Percentiles rank a stretch among this genome's conserved stretches.
Evolutionary conservation across 352 stramenopile genomes (phyloP).

Genomic region (Pythium myriotylum): DNA sequence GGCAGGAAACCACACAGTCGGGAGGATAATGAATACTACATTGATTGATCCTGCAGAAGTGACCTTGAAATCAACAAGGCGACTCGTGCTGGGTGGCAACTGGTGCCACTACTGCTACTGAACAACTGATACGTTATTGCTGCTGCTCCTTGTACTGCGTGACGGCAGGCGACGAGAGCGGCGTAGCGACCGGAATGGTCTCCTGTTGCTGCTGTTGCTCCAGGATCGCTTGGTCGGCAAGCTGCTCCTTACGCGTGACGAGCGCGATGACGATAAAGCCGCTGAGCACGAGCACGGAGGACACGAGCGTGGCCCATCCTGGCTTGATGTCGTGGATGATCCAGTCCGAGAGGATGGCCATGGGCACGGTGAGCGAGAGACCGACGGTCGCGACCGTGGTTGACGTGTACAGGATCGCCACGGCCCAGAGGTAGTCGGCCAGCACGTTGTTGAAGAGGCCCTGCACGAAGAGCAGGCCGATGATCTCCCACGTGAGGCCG

Average conservation of each 20-base stretch:
- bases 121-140: slow-evolving; percentile 9
- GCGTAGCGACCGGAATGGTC: not conserved
- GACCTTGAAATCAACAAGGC: not conserved
- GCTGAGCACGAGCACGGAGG: slow-evolving; percentile 62
- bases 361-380: slow-evolving; percentile 95
- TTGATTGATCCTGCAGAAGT: slow-evolving; percentile 1
- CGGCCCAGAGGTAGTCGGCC: slow-evolving; percentile 95
- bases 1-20: too few species aligned
- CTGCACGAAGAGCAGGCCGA: slow-evolving; percentile 86
- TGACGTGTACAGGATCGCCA: slow-evolving; percentile 93
- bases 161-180: slow-evolving; percentile 13
- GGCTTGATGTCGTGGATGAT: slow-evolving; percentile 60
- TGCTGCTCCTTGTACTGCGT: slow-evolving; percentile 18
- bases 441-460: slow-evolving; percentile 95
- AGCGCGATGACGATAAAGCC: slow-evolving; percentile 76
- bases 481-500: slow-evolving; percentile 70
- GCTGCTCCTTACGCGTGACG: slow-evolving; percentile 32
- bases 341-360: slow-evolving; percentile 93
- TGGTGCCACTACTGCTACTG: not conserved
- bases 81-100: slow-evolving; percentile 2
- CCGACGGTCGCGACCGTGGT: slow-evolving; percentile 96
- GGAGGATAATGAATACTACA: too few species aligned
- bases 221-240: not conserved
- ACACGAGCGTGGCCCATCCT: slow-evolving; percentile 53
- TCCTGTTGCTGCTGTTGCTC: slow-evolving; percentile 7